Percentiles rank a stretch among this genome's conserved stretches.
Conservation (phyloP, 2,329 filamentous ascomycete species). For the Magnaporthiopsis incrustans region DNA sequence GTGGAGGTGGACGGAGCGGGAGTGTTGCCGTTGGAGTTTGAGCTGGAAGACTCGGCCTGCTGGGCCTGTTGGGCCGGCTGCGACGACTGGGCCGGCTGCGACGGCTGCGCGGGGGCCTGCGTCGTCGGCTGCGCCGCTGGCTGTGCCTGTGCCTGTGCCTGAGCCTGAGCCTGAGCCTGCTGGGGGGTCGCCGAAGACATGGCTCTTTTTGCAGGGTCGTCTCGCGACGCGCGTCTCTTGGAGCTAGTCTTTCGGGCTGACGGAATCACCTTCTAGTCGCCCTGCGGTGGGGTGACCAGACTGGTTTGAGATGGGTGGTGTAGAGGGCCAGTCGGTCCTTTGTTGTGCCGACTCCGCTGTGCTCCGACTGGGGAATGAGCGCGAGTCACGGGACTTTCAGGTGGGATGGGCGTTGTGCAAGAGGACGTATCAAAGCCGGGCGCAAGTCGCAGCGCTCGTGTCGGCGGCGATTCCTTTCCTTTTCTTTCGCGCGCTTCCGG, state of each 20-base stretch:
- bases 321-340: neutral
- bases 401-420: neutral
- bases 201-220: neutral
- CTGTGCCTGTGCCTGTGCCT: neutral
- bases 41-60: slow-evolving; percentile 23
- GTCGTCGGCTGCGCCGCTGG: slow-evolving; percentile 9
- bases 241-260: neutral
- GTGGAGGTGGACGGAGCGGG: slow-evolving; percentile 43
- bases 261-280: neutral
- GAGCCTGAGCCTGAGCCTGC: neutral
- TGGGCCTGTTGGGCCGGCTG: slow-evolving; percentile 11
- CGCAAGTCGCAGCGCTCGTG: neutral
- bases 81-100: slow-evolving; percentile 5
- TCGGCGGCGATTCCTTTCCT: neutral
- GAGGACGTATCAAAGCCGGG: neutral
- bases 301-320: neutral
- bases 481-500: neutral
- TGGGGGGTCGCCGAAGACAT: slow-evolving; percentile 1
- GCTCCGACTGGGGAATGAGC: neutral
- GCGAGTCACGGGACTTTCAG: neutral
- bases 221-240: neutral
- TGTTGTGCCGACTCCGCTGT: neutral
- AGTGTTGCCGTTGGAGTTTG: slow-evolving; percentile 43
- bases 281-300: neutral
- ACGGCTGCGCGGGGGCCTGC: slow-evolving; percentile 5